phyloP scores from a whole-genome alignment of 2,329 filamentous ascomycete genomes.

The Trichothecium sympodiale region DNA sequence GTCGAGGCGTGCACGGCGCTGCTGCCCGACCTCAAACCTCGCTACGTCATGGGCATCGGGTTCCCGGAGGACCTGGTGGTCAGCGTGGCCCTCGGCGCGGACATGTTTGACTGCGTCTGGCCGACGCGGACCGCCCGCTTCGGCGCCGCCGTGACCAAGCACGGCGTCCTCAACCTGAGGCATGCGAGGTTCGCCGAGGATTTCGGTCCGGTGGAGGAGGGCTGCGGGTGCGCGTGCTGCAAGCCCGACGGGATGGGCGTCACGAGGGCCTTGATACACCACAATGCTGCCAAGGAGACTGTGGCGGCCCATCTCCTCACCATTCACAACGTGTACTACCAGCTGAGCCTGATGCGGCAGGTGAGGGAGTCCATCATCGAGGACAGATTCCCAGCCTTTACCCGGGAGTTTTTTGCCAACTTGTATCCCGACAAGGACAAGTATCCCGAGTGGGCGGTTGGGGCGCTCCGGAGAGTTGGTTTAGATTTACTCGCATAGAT shows the following conservation, averaged over 20 bases:
- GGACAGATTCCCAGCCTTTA: slow-evolving; percentile 68
- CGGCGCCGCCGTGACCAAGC: slow-evolving; percentile 79
- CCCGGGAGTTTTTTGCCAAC: slow-evolving; percentile 66
- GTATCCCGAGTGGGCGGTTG: slow-evolving; percentile 78
- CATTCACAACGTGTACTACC: slow-evolving; percentile 92
- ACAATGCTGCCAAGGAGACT: slow-evolving; percentile 89
- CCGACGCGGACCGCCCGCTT: slow-evolving; percentile 92
- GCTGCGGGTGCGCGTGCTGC: slow-evolving; percentile 74
- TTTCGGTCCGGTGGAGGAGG: slow-evolving; percentile 73
- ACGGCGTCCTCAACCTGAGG: slow-evolving; percentile 75
- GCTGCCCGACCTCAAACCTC: slow-evolving; percentile 82
- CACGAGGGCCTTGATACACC: slow-evolving; percentile 81
- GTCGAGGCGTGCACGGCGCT: slow-evolving; percentile 76
- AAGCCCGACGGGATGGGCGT: slow-evolving; percentile 65
- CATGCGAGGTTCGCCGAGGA: slow-evolving; percentile 66
- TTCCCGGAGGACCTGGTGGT: slow-evolving; percentile 95
- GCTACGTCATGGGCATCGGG: slow-evolving; percentile 98
- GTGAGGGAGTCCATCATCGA: slow-evolving; percentile 69
- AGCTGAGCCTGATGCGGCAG: slow-evolving; percentile 71
- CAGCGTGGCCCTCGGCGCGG: slow-evolving; percentile 83
- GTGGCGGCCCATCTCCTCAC: slow-evolving; percentile 76
- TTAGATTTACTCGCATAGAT: slow-evolving; percentile 42
- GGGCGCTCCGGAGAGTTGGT: slow-evolving; percentile 66
- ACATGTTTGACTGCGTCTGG: slow-evolving; percentile 99
- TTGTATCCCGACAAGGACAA: slow-evolving; percentile 52